Base-by-base conservation (phyloP, 495 filamentous ascomycete genomes). In the Penicillium lividum region DNA sequence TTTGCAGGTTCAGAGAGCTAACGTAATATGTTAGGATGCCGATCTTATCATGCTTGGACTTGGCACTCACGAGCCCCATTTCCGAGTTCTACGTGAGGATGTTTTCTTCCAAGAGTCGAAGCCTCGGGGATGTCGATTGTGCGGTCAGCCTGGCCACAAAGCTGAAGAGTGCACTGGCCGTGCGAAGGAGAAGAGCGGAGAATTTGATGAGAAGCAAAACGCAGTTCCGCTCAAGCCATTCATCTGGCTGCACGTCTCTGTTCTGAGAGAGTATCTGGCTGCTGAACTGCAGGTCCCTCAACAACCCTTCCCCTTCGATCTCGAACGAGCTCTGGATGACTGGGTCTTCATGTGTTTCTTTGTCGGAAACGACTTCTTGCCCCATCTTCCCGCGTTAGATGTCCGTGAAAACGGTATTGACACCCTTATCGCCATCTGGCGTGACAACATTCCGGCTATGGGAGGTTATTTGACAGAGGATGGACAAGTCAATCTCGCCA, bases 341-440 rank as follows among this genome's bases (percentile, higher is more conserved):
- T 98, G 95, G 94, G 91, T 99, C 15, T 99, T 99, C 73, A 97
- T 99, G 93, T 99, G 94, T 78, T 99, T 96, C 76, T 99, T 99
- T 70, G 94, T 99, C 57, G 94, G 94, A 63, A 99, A 99, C 71
- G 95, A 99, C 79, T 99, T 99, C 77, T 78, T 99, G 63, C 94
- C 94, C 46, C 94, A 99, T 79, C 76, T 99, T 56, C 94, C 94
- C 25, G 95, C 92, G 69, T 81, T 99, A 56, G 94, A 98, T 72
- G 98, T 99, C 70, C 85, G 93, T 61, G 94, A 99, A 66, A 89
- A 96, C 70, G 95, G 93, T 29, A 98, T 99, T 70, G 93, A 99
- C 67, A 96, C 92, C 0, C 80, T 99, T 46, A 95, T 92, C 53
- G 86, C 90, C 7, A 96, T 98, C 57, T 99, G 95, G 94, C 87